A percentile compares a stretch with the other conserved stretches of the same genome.
Evolutionary conservation across 2,329 filamentous ascomycete species (phyloP).

Genomic region (Neofusicoccum sp.): DNA sequence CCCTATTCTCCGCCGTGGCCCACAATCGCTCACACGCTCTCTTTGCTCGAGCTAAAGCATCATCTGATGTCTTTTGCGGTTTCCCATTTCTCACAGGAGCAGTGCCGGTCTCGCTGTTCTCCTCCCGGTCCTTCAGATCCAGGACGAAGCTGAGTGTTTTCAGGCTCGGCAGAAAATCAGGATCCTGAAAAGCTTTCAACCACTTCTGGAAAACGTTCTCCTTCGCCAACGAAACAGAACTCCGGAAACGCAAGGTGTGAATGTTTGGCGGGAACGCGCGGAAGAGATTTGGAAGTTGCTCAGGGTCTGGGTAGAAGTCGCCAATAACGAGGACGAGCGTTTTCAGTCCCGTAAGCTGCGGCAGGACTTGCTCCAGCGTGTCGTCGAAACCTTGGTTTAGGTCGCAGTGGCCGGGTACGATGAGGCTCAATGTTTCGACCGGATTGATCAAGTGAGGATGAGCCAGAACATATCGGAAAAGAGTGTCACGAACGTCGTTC

Average conservation of each 20-base stretch:
- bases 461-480: not conserved
- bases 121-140: not conserved
- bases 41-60: not conserved
- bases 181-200: not conserved
- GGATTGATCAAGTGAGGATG: not conserved
- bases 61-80: not conserved
- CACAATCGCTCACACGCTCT: not conserved
- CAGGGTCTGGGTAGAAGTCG: not conserved
- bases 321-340: not conserved
- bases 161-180: not conserved
- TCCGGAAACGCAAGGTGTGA: not conserved
- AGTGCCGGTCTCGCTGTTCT: too few species aligned
- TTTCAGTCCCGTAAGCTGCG: not conserved
- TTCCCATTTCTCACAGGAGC: not conserved
- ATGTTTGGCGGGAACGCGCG: not conserved
- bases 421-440: not conserved
- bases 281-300: not conserved
- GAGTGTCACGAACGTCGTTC: not conserved
- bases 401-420: not conserved
- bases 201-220: not conserved
- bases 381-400: not conserved
- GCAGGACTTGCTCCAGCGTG: not conserved
- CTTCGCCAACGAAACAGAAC: not conserved
- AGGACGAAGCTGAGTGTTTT: not conserved
- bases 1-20: not conserved